Evolutionary conservation across 2,329 filamentous ascomycete species (phyloP).

Genomic region (Scedosporium minutisporum): DNA sequence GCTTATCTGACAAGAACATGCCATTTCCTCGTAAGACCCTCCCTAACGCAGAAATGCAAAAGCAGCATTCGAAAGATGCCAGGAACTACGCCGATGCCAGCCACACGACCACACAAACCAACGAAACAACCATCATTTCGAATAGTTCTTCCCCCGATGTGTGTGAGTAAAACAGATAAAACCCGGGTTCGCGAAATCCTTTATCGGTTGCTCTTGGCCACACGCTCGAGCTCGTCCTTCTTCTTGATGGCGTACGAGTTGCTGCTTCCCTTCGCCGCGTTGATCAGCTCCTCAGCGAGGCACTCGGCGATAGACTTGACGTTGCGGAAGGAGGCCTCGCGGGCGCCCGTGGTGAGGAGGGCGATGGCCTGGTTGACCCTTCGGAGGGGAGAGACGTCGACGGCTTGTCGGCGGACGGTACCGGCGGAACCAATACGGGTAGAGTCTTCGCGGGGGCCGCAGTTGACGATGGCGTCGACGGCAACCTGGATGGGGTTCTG

Average conservation of each 20-base stretch:
- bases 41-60: constrained; percentile 8
- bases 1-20: constrained; percentile 8
- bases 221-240: constrained; percentile 99
- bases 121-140: neutral
- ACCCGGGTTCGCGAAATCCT: constrained; percentile 23
- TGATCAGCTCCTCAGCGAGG: constrained; percentile 99
- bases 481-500: constrained; percentile 99
- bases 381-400: constrained; percentile 98
- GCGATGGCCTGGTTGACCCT: constrained; percentile 99
- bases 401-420: constrained; percentile 99
- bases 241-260: constrained; percentile 99
- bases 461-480: constrained; percentile 99
- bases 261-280: constrained; percentile 99
- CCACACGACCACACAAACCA: neutral
- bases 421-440: constrained; percentile 98
- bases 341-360: constrained; percentile 96
- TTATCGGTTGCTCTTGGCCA: constrained; percentile 99
- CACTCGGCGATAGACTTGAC: constrained; percentile 99
- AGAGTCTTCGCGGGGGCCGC: constrained; percentile 98
- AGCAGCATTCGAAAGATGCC: constrained; percentile 7
- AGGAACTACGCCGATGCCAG: constrained; percentile 7
- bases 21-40: constrained; percentile 8
- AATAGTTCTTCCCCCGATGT: neutral
- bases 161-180: neutral
- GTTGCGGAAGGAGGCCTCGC: constrained; percentile 99